A percentile compares a stretch with the other conserved stretches of the same genome.
These are phyloP conservation scores for Sphagnum contortum DNA, from an alignment of 225 moss, liverwort and hornwort species.

Conservation along the genomic window DNA sequence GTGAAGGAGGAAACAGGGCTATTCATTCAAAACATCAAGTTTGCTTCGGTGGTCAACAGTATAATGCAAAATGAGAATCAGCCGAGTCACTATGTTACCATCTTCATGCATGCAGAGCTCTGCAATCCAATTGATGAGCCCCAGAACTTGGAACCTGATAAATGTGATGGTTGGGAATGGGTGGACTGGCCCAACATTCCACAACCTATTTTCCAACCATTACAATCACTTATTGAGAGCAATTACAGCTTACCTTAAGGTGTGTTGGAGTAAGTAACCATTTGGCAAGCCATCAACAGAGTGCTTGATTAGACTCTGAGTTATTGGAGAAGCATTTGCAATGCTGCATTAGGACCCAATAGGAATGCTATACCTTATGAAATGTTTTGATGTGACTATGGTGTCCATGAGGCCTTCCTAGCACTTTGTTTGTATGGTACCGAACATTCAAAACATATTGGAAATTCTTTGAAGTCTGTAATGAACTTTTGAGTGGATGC, in stretches of 20 bases:
- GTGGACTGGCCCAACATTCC: conserved; percentile 69
- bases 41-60: conserved; percentile 51
- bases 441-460: too few species aligned
- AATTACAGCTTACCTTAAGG: conserved; percentile 26
- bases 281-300: too few species aligned
- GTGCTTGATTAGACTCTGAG: too few species aligned
- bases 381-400: too few species aligned
- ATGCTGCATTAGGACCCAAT: too few species aligned
- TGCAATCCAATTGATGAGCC: conserved; percentile 39
- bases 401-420: too few species aligned
- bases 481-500: too few species aligned
- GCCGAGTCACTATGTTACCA: conserved; percentile 67
- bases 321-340: too few species aligned
- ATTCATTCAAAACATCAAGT: conserved; percentile 45
- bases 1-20: conserved; percentile 80
- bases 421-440: too few species aligned
- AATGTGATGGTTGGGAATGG: conserved; percentile 85
- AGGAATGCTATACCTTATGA: too few species aligned
- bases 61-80: conserved; percentile 55
- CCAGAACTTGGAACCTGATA: conserved; percentile 60
- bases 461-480: too few species aligned
- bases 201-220: conserved; percentile 50
- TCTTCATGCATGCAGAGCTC: conserved; percentile 74
- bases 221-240: conserved; percentile 54
- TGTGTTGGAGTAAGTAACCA: neutral